These are phyloP conservation scores for Hemileccinum rubropunctum DNA, from an alignment of 768 basidiomycete genomes.

Conservation along the genomic window DNA sequence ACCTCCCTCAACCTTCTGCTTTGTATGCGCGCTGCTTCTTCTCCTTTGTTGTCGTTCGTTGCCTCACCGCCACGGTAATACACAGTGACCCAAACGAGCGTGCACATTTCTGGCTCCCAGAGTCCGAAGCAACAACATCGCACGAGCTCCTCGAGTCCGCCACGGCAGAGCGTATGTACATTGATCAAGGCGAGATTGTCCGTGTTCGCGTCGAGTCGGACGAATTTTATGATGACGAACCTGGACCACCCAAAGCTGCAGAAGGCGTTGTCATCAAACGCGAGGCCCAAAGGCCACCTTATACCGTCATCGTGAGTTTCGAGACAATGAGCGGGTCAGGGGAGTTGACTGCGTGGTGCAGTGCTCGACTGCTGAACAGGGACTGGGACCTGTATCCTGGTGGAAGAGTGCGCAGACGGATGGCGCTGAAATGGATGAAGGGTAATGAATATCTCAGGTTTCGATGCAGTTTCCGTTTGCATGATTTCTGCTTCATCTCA, in stretches of 20 bases:
- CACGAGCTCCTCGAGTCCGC: constrained; percentile 72
- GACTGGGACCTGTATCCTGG: constrained; percentile 73
- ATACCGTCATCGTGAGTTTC: constrained; percentile 61
- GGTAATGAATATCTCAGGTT: constrained; percentile 15
- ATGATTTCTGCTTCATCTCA: background rate
- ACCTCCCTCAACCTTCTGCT: constrained; percentile 78
- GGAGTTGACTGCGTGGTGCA: constrained; percentile 25
- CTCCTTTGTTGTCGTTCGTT: background rate
- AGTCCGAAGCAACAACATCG: constrained; percentile 46
- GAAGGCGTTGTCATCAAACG: constrained; percentile 62
- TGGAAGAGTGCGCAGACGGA: constrained; percentile 56
- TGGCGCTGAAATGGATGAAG: constrained; percentile 42
- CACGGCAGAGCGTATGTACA: constrained; percentile 68
- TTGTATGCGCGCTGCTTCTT: constrained; percentile 50
- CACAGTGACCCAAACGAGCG: constrained; percentile 78
- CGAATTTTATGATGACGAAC: constrained; percentile 84
- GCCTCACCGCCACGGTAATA: background rate
- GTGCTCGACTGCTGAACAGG: constrained; percentile 84
- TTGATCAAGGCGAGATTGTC: constrained; percentile 72
- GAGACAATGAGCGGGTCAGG: background rate
- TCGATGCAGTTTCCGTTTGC: background rate
- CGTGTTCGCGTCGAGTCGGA: constrained; percentile 79
- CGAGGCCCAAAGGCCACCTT: constrained; percentile 56
- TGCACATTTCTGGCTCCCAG: constrained; percentile 80
- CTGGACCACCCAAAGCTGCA: constrained; percentile 72